Percentiles rank a stretch among this genome's conserved stretches.
phyloP scores from a whole-genome alignment of 192 early-diverging fungal species.

The Backusella circina region DNA sequence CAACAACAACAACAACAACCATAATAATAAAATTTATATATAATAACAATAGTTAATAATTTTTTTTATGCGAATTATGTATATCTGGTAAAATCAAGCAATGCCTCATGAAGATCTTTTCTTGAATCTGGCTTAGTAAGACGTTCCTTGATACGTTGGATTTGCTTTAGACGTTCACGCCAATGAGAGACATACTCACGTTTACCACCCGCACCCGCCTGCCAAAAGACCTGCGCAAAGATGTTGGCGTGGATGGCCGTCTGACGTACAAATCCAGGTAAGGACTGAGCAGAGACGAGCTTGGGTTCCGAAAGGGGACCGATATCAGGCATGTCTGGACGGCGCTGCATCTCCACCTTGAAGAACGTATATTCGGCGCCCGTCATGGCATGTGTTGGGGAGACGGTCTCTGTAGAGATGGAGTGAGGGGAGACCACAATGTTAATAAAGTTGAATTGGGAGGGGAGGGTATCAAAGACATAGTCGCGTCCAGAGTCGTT shows the following conservation, averaged over 20 bases:
- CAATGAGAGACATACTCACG: conserved; percentile 86
- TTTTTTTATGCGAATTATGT: conserved; percentile 26
- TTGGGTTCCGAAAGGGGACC: conserved; percentile 81
- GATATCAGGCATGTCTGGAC: conserved; percentile 76
- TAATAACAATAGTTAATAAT: no score
- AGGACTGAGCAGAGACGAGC: conserved; percentile 70
- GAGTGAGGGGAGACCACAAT: conserved; percentile 85
- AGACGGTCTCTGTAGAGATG: conserved; percentile 20
- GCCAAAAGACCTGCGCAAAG: conserved; percentile 81
- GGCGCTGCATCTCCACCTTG: conserved; percentile 61
- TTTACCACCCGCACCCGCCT: conserved; percentile 56
- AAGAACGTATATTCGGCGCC: conserved; percentile 47
- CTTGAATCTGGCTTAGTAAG: conserved; percentile 8
- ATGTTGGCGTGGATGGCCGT: conserved; percentile 87
- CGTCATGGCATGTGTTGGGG: background rate
- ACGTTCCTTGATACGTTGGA: conserved; percentile 76
- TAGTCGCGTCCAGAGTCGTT: conserved; percentile 85
- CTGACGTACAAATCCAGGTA: conserved; percentile 81
- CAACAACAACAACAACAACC: background rate
- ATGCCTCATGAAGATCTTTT: conserved; percentile 28
- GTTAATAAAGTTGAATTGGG: conserved; percentile 95
- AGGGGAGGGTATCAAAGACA: conserved; percentile 85
- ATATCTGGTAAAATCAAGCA: conserved; percentile 59
- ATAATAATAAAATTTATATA: conserved; percentile 28
- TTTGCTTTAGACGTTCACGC: conserved; percentile 84